Percentiles rank a stretch among this genome's conserved stretches.
phyloP scores from a whole-genome alignment of 2,329 filamentous ascomycete genomes.

The Dothiorella sarmentorum region DNA sequence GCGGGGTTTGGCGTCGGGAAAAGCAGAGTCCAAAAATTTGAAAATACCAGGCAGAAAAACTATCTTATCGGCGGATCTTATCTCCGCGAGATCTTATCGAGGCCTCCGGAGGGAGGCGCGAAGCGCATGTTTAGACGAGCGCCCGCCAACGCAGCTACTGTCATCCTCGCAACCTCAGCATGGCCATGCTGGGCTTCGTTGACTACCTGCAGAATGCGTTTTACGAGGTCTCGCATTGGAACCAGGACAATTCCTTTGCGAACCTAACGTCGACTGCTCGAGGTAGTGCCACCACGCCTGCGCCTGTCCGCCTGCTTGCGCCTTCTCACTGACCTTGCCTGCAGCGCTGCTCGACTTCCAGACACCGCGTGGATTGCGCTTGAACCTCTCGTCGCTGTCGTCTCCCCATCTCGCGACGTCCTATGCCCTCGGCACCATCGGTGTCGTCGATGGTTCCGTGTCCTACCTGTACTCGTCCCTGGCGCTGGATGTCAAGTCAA shows the following conservation, averaged over 20 bases:
- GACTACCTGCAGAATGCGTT: constrained; percentile 93
- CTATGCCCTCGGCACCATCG: constrained; percentile 85
- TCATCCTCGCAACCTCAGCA: constrained; percentile 6
- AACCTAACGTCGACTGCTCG: constrained; percentile 78
- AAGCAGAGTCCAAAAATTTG: background rate
- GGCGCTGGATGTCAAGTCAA: constrained; percentile 63
- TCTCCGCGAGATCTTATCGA: too few relatives aligned
- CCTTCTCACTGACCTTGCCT: background rate
- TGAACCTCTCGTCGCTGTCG: constrained; percentile 87
- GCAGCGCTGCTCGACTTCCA: constrained; percentile 82
- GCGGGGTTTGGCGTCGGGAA: constrained; percentile 4
- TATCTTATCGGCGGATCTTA: constrained; percentile 18
- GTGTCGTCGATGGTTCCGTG: constrained; percentile 92
- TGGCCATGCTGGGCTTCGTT: constrained; percentile 88
- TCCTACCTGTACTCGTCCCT: constrained; percentile 94
- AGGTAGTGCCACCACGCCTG: constrained; percentile 50
- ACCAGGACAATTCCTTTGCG: constrained; percentile 87
- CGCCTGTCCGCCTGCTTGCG: constrained; percentile 1
- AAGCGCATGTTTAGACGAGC: constrained; percentile 16
- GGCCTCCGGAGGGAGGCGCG: too few relatives aligned
- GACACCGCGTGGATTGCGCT: constrained; percentile 76
- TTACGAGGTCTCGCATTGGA: constrained; percentile 82
- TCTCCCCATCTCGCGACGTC: constrained; percentile 92
- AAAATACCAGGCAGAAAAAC: constrained; percentile 16
- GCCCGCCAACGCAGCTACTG: background rate